phyloP scores from a whole-genome alignment of 208 protist genomes.

The Sergeia podlipaevii region DNA sequence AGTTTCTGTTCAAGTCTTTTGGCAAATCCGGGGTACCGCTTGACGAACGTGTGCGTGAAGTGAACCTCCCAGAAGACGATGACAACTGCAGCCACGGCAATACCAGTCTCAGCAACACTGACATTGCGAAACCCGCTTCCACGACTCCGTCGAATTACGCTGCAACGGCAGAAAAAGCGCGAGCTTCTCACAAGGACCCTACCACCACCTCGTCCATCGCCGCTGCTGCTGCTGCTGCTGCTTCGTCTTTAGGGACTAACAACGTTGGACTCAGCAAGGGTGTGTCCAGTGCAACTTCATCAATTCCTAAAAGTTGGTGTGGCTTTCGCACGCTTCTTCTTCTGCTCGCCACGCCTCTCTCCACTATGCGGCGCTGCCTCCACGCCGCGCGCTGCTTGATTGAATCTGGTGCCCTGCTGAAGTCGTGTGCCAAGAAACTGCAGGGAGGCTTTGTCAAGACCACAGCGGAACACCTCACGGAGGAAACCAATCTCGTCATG shows the following conservation, averaged over 20 bases:
- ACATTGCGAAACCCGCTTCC: neutral
- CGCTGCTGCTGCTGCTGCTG: neutral
- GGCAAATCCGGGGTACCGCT: conserved; percentile 32
- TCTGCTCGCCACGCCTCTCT: conserved; percentile 69
- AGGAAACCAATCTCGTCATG: conserved; percentile 55
- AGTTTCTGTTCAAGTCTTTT: conserved; percentile 54
- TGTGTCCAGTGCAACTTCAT: conserved; percentile 11
- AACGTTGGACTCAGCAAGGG: too few relatives aligned
- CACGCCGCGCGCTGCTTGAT: conserved; percentile 69
- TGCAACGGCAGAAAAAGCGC: neutral
- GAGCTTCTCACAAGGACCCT: too few relatives aligned
- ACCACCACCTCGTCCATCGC: neutral
- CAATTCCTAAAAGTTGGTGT: conserved; percentile 51
- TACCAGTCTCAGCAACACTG: conserved; percentile 1
- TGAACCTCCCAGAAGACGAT: conserved; percentile 22
- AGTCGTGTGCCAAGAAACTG: conserved; percentile 25
- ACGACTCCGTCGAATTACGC: neutral
- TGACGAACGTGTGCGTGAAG: conserved; percentile 31
- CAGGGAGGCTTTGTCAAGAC: conserved; percentile 47
- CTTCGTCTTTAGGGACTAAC: too few relatives aligned
- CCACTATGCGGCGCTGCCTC: conserved; percentile 57
- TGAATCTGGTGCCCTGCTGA: conserved; percentile 37
- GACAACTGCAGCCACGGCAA: neutral
- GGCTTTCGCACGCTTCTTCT: conserved; percentile 69
- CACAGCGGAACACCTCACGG: conserved; percentile 28